A percentile compares a stretch with the other conserved stretches of the same genome.
Evolutionary conservation across 2,329 filamentous ascomycete species (phyloP).

Genomic region (Helotiales sp.): DNA sequence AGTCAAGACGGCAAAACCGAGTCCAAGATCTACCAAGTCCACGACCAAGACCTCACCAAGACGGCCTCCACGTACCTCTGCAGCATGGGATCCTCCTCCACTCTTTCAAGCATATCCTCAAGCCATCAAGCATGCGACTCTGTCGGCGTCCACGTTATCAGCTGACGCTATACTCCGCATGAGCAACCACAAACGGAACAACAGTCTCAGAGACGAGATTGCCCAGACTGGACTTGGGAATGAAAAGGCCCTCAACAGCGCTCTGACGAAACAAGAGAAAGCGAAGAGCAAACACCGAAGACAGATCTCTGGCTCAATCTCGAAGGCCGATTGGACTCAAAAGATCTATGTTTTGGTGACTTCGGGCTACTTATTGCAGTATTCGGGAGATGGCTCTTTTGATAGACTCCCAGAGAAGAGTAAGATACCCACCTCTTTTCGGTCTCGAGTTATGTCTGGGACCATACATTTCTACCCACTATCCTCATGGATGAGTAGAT

Average conservation of each 20-base stretch:
- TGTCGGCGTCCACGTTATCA: conserved; percentile 66
- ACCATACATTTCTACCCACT: neutral
- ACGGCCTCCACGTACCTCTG: conserved; percentile 21
- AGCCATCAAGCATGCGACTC: conserved; percentile 70
- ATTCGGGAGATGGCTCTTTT: conserved; percentile 67
- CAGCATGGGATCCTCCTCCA: conserved; percentile 67
- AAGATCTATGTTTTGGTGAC: conserved; percentile 72
- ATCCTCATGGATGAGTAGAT: too few species aligned
- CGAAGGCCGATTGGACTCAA: conserved; percentile 61
- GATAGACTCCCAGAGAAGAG: conserved; percentile 72
- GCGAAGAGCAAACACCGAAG: conserved; percentile 42
- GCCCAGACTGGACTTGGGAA: conserved; percentile 29
- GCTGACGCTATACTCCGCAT: conserved; percentile 68
- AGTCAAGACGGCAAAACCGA: conserved; percentile 20
- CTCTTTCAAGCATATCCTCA: conserved; percentile 88
- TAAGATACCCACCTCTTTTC: neutral
- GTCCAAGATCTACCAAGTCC: conserved; percentile 22
- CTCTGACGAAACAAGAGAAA: conserved; percentile 40
- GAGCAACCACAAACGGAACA: conserved; percentile 51
- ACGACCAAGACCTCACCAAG: conserved; percentile 14
- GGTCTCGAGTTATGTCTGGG: neutral
- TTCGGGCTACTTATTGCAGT: conserved; percentile 74
- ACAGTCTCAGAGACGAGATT: conserved; percentile 40
- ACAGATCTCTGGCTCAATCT: conserved; percentile 36
- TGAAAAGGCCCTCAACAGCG: conserved; percentile 13